Conservation (phyloP, 139 green algal species). For the Edaphochlamys debaryana region DNA sequence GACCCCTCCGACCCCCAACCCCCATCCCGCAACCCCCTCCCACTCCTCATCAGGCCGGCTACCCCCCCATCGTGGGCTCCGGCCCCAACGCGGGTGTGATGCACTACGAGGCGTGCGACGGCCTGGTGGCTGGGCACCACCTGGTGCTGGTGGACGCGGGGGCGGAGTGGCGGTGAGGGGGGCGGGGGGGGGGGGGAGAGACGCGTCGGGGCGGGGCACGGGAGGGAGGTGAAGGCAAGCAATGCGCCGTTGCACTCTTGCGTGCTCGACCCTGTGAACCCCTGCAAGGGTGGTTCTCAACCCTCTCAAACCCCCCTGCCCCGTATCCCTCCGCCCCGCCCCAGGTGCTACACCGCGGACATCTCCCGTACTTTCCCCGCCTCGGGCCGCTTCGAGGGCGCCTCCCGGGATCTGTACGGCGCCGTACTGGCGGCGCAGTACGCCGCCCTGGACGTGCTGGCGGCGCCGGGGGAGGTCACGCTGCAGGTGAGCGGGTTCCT, state of each 20-base stretch:
- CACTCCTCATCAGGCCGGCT: no score
- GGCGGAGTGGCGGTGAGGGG: slow-evolving; percentile 46
- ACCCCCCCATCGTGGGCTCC: slow-evolving; percentile 63
- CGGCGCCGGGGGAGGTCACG: no score
- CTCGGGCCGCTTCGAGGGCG: slow-evolving; percentile 45
- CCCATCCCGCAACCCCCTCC: no score
- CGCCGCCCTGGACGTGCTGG: neutral
- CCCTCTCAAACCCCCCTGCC: no score
- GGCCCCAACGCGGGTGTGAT: slow-evolving; percentile 56
- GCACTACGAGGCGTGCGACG: slow-evolving; percentile 53
- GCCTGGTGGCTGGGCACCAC: slow-evolving; percentile 17
- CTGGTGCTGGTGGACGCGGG: slow-evolving; percentile 66
- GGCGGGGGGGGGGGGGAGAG: no score
- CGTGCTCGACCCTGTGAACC: no score
- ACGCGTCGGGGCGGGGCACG: neutral
- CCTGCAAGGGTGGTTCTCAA: no score
- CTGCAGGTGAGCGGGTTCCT: no score
- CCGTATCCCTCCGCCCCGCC: no score
- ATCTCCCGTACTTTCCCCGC: slow-evolving; percentile 66
- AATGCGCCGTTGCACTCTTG: no score
- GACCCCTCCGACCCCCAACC: no score
- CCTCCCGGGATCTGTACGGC: slow-evolving; percentile 53
- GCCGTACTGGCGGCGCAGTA: slow-evolving; percentile 53
- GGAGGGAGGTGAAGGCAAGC: no score
- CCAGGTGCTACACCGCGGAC: slow-evolving; percentile 66